Evolutionary conservation across 176 grass and related monocot species (phyloP).

Genomic region (Carex cristatella): DNA sequence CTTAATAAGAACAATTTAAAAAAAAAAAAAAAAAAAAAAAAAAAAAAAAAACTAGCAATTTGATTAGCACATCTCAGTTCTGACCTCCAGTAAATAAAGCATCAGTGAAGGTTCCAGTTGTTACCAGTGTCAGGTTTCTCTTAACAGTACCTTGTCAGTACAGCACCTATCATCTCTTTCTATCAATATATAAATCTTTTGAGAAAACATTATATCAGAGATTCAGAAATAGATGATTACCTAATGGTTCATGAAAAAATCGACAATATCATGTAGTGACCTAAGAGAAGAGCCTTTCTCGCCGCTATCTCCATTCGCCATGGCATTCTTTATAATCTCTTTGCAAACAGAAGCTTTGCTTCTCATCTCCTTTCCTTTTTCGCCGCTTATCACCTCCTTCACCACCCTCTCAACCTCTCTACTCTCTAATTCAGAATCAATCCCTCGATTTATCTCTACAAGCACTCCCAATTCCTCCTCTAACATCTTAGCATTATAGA

Average conservation of each 20-base stretch:
- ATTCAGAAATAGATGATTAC: background rate
- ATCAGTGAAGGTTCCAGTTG: background rate
- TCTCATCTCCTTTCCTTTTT: constrained; percentile 15
- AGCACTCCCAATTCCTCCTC: constrained; percentile 13
- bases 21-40: too few relatives aligned
- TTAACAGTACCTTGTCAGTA: background rate
- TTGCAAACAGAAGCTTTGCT: constrained; percentile 3
- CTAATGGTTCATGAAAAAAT: constrained; percentile 18
- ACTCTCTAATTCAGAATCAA: constrained; percentile 5
- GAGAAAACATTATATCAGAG: too few relatives aligned
- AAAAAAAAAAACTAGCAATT: too few relatives aligned
- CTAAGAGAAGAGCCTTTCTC: constrained; percentile 22
- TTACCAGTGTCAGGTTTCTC: background rate
- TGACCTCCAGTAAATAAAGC: background rate
- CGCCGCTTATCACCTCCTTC: background rate
- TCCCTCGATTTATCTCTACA: constrained; percentile 14
- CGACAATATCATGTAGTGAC: constrained; percentile 2
- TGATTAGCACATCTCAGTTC: too few relatives aligned
- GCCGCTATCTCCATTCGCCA: background rate
- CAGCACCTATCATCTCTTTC: background rate
- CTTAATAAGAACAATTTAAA: too few relatives aligned
- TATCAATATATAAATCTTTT: too few relatives aligned
- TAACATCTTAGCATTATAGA: constrained; percentile 20
- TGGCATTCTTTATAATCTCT: constrained; percentile 7
- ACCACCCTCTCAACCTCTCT: constrained; percentile 3